Percentiles rank a stretch among this genome's conserved stretches.
These are phyloP conservation scores for Biscogniauxia sp. DNA, from an alignment of 2,329 filamentous ascomycete genomes.

Conservation along the genomic window DNA sequence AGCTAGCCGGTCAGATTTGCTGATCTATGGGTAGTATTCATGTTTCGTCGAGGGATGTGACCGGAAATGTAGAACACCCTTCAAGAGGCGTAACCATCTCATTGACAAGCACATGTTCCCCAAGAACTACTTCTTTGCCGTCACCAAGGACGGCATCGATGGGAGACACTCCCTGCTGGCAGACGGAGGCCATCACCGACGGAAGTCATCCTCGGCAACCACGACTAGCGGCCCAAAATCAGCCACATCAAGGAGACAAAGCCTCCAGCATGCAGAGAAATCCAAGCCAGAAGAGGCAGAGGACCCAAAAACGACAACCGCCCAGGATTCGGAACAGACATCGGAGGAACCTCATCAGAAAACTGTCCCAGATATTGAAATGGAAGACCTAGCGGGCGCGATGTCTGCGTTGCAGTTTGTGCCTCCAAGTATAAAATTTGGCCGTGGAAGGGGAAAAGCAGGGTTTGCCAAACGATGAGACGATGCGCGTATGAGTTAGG, in stretches of 20 bases:
- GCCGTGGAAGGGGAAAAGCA: constrained; percentile 51
- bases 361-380: constrained; percentile 45
- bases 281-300: constrained; percentile 10
- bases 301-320: constrained; percentile 4
- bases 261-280: constrained; percentile 26
- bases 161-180: constrained; percentile 75
- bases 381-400: constrained; percentile 62
- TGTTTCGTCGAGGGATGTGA: constrained; percentile 92
- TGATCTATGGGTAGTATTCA: constrained; percentile 56
- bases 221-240: constrained; percentile 24
- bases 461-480: constrained; percentile 50
- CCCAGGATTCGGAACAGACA: constrained; percentile 10
- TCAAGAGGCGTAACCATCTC: constrained; percentile 83
- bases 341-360: constrained; percentile 9
- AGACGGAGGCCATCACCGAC: constrained; percentile 49
- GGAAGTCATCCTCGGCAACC: constrained; percentile 44
- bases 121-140: constrained; percentile 80
- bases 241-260: constrained; percentile 25
- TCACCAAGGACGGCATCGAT: constrained; percentile 89
- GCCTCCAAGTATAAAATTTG: constrained; percentile 65
- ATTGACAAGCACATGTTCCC: constrained; percentile 95
- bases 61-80: constrained; percentile 75
- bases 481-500: constrained; percentile 19
- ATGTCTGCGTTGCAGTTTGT: constrained; percentile 74
- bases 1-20: constrained; percentile 4